A percentile compares a stretch with the other conserved stretches of the same genome.
Evolutionary conservation across 768 basidiomycete genomes (phyloP).

Genomic region (Kwoniella europaea): DNA sequence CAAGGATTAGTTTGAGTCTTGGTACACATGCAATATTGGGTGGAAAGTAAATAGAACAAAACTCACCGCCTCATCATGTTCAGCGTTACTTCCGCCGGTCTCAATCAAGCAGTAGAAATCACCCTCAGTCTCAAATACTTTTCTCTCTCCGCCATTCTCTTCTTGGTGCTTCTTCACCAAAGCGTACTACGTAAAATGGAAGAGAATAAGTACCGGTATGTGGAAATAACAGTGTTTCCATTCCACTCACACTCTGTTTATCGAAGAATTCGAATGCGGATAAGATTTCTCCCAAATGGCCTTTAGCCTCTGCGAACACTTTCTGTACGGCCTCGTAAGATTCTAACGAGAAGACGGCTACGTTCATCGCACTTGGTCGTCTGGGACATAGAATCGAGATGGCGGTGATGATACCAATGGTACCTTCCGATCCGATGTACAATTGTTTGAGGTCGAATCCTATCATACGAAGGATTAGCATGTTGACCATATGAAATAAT

Average conservation of each 20-base stretch:
- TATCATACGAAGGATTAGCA: conserved; percentile 48
- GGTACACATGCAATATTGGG: neutral
- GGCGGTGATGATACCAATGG: conserved; percentile 90
- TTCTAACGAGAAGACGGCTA: conserved; percentile 86
- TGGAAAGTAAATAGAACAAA: neutral
- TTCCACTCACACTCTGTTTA: conserved; percentile 62
- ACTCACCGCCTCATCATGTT: conserved; percentile 89
- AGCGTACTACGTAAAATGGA: conserved; percentile 61
- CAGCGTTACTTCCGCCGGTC: conserved; percentile 88
- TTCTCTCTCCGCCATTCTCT: conserved; percentile 71
- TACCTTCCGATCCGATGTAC: conserved; percentile 97
- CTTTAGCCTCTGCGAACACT: conserved; percentile 79
- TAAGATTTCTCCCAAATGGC: conserved; percentile 87
- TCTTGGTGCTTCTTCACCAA: conserved; percentile 63
- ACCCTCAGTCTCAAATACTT: conserved; percentile 73
- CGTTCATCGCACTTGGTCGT: conserved; percentile 75
- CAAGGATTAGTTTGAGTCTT: neutral
- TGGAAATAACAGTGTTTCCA: neutral
- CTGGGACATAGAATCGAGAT: conserved; percentile 92
- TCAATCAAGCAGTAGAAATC: conserved; percentile 89
- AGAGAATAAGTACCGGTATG: neutral
- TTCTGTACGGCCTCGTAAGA: conserved; percentile 85
- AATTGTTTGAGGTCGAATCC: conserved; percentile 98
- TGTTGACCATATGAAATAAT: too few species aligned
- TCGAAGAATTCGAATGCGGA: conserved; percentile 98